phyloP scores from a whole-genome alignment of 768 basidiomycete species.

The Antrodiella citrinella region DNA sequence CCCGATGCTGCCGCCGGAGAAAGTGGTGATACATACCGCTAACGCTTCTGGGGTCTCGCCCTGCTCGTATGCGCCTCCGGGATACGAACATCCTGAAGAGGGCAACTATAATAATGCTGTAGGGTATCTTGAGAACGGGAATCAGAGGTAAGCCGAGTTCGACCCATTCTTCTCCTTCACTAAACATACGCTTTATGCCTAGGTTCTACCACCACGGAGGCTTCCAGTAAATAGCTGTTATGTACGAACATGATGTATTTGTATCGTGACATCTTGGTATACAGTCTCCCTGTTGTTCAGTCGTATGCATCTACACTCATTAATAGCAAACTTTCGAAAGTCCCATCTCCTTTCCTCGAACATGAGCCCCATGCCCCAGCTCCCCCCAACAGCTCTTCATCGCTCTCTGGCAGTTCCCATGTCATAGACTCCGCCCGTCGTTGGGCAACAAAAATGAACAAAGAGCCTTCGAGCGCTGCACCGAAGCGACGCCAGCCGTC shows the following conservation, averaged over 20 bases:
- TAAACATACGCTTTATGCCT: neutral
- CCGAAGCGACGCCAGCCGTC: constrained; percentile 17
- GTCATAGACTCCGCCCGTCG: constrained; percentile 49
- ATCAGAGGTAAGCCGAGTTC: constrained; percentile 34
- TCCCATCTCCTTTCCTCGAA: constrained; percentile 49
- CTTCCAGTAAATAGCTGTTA: constrained; percentile 6
- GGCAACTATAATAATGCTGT: constrained; percentile 44
- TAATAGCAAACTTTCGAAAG: constrained; percentile 60
- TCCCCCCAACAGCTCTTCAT: constrained; percentile 51
- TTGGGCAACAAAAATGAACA: constrained; percentile 55
- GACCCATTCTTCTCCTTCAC: neutral
- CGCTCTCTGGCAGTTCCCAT: constrained; percentile 46
- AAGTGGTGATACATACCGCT: constrained; percentile 31
- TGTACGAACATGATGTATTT: neutral
- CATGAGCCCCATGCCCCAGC: constrained; percentile 40
- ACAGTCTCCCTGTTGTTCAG: neutral
- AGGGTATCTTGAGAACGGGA: constrained; percentile 47
- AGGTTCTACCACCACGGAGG: constrained; percentile 17
- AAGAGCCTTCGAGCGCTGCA: constrained; percentile 18
- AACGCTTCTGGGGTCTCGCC: constrained; percentile 31
- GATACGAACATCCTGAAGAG: constrained; percentile 34
- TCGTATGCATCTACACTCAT: constrained; percentile 23
- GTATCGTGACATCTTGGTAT: neutral
- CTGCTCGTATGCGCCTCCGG: constrained; percentile 44
- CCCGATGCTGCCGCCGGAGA: constrained; percentile 27